Base-by-base conservation (phyloP, 2,329 filamentous ascomycete species). In the Monosporascus sp. region DNA sequence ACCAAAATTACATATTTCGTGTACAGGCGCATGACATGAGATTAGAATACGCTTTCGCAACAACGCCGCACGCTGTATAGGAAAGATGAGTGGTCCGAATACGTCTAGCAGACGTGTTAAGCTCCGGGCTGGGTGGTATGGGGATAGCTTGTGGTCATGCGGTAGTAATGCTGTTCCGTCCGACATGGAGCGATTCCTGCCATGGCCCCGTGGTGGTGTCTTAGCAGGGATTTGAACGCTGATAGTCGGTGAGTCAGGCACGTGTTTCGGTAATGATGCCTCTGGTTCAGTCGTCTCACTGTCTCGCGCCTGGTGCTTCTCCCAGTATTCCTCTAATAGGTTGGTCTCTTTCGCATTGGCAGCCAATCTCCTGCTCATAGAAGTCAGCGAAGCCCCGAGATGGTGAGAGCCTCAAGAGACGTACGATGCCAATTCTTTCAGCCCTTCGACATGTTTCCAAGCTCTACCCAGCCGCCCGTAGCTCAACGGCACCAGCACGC, bases 21-120 rank as follows among this genome's bases (percentile, higher is more conserved):
- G 87, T 22, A 99, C 91, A 1, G 94, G 94, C 11, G 92, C 86
- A 68, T 92, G 85, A 19, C 88, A 87, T 26, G 94, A 87, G 56
- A 99, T 86, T 50, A 99, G 72, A 52, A 99, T 93, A 53, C 94
- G 84, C 72, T 94, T 93, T 53, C 93, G 84, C 57, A 96, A 73
- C 49, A 99, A 74, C 7, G 92, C 91, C 45, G 91, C 91, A 62
- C 94, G 85, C 63, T 96, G 88, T 57, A 99, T 81, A 11, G 94
- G 90, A 66, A 97, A 99, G 49, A 97, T 84, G 52, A 99, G 77
- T 1, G 94, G 94, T 0, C 94, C 94, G 67, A 97, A 96, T 8
- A 81, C 83, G 60, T 94, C 86, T 46, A 97, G 73, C 58, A 96
- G 83, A 37, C 81, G 78, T 11, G 86, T 81, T 59, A 97, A 79